Percentiles rank a stretch among this genome's conserved stretches.
Conservation (phyloP, 2,329 filamentous ascomycete genomes). For the Aureobasidium sp. region DNA sequence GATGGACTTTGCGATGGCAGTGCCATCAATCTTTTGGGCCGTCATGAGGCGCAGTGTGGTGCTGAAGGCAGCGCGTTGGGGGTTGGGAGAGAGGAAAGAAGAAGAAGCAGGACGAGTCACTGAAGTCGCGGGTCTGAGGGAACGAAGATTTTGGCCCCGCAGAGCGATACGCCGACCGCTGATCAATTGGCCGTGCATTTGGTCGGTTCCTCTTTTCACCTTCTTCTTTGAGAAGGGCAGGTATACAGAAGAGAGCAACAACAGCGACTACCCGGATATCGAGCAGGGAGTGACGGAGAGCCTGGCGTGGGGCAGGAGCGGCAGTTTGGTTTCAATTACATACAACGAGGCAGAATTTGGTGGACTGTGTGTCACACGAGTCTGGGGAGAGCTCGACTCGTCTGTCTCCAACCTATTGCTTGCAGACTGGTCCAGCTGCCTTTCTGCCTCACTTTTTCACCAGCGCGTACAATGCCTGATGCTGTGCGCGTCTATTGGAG, state of each 20-base stretch:
- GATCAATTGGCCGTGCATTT: conserved; percentile 12
- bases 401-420: not conserved
- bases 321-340: conserved; percentile 10
- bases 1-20: conserved; percentile 85
- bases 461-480: no score
- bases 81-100: not conserved
- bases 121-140: not conserved
- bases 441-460: not conserved
- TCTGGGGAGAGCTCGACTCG: conserved; percentile 2
- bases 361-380: conserved; percentile 1
- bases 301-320: conserved; percentile 7
- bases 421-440: not conserved
- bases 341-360: not conserved
- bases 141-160: conserved; percentile 13
- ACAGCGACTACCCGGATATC: not conserved
- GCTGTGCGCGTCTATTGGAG: not conserved
- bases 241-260: not conserved
- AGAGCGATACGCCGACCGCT: conserved; percentile 8
- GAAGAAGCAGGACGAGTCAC: not conserved
- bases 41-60: conserved; percentile 60
- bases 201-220: not conserved
- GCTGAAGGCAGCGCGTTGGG: conserved; percentile 32
- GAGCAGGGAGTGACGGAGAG: not conserved
- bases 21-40: conserved; percentile 90
- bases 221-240: not conserved